Evolutionary conservation across 148 eudicot species (phyloP), one percentile per base, ranked within the genome.

Genomic region (Pharnaceum exiguum): DNA sequence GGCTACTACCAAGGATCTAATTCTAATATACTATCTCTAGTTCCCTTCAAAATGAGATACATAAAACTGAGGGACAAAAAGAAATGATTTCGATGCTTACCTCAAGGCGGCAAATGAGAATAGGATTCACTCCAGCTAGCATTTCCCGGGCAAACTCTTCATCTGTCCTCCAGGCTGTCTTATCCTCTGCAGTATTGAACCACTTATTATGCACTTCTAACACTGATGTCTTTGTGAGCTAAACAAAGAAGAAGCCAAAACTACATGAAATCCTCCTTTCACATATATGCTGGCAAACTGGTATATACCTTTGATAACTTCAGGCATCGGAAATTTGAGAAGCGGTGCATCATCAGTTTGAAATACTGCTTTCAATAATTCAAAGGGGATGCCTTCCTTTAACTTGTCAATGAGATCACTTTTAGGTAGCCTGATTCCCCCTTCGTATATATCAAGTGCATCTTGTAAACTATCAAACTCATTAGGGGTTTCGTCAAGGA

Each of bases 61-160:
- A n/a, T n/a, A n/a, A n/a, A n/a, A n/a, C n/a, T n/a, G n/a, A n/a
- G n/a, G n/a, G n/a, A n/a, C n/a, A n/a, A n/a, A n/a, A n/a, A n/a
- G n/a, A n/a, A n/a, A n/a, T n/a, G n/a, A n/a, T n/a, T n/a, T n/a
- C n/a, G n/a, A n/a, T n/a, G n/a, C 40, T 54, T 66, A 86, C 97
- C 66, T 81, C 67, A 51, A 89, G 88, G 50, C 78, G 73, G 12
- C 71, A 52, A 60, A 89, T 86, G 37, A 72, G 55, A 55, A 86
- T 47, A 60, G 97, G 97, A 78, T 86, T 81, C 9, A 83, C 36
- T 32, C 95, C 96, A 26, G 96, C 96, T 38, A 89, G 76, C 87
- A 81, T 81, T 73, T 89, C 97, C 73, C 90, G 77, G 10, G 76
- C 88, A 69, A 89, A 86, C 71, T 89, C 97, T 68, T 89, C 95